Base-by-base conservation (phyloP, 2,329 filamentous ascomycete genomes). In the Fusarium paranaense region DNA sequence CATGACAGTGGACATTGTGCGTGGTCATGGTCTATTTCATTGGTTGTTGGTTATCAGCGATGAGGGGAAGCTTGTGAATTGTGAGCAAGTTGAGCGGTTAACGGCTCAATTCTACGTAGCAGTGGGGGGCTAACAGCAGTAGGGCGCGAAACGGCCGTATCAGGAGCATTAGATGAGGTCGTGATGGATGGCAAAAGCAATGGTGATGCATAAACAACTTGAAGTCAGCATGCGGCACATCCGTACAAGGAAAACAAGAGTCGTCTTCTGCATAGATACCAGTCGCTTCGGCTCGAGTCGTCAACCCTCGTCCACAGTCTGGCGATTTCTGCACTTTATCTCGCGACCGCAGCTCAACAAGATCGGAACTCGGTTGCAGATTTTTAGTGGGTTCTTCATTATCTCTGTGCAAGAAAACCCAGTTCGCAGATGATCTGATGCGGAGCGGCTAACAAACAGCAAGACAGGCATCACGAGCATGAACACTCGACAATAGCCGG, bases 1-100 rank as follows among this genome's bases (percentile, higher is more conserved):
- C 75, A 78, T 72, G 45, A n/a, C 22, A 32, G 67, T 75, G 76
- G 67, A 59, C 54, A 67, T 69, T 35, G 20, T 63, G 57, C 18
- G n/a, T 13, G 18, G 18, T 14, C 11, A 8, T 47, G 14, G 20
- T 33, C 35, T 47, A 62, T 65, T 58, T 68, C 2, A 78, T 78
- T 78, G 76, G 76, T 56, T 52, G 37, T 61, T 35, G 61, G 61
- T 32, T 67, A 67, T 60, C 13, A 59, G 27, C 38, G 35, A 47
- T 68, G 66, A 74, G 54, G 73, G 66, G 42, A 72, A 67, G 33
- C 33, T 68, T 47, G 37, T 25, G 30, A 54, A 16, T 67, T 20
- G 25, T 56, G 38, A 64, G 61, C 18, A 10, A 54, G 16, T 68
- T 61, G 62, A 56, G 54, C 38, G 42, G 54, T 64, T 65, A 59